Conservation (phyloP, 768 basidiomycete species). For the Amanita rubescens region DNA sequence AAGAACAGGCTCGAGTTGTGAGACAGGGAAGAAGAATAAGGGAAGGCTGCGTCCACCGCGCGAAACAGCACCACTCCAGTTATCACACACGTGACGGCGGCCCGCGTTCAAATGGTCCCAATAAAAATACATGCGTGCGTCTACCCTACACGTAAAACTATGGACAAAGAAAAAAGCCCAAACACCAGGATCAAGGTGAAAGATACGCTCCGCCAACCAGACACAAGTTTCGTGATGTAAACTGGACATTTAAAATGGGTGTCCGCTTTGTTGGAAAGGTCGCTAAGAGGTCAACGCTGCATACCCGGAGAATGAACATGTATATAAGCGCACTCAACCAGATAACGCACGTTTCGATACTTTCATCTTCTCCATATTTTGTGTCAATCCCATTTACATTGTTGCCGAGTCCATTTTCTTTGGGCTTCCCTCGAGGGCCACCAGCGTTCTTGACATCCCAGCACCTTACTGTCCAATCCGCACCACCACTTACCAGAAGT, state of each 20-base stretch:
- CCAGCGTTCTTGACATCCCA: conserved; percentile 91
- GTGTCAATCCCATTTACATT: conserved; percentile 9
- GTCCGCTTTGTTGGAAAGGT: conserved; percentile 97
- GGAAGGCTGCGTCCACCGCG: not conserved
- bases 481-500: conserved; percentile 82
- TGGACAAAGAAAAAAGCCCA: not conserved
- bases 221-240: conserved; percentile 92
- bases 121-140: conserved; percentile 2
- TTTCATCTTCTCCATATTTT: conserved; percentile 47
- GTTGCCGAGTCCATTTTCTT: conserved; percentile 42
- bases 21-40: not conserved
- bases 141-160: not conserved
- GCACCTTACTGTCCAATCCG: conserved; percentile 96
- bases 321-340: not conserved
- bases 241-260: conserved; percentile 86
- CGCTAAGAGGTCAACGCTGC: conserved; percentile 75
- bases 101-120: not conserved
- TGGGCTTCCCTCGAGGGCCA: conserved; percentile 47
- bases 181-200: conserved; percentile 48
- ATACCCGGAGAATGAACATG: conserved; percentile 5
- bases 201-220: conserved; percentile 76
- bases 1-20: not conserved
- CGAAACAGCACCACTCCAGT: not conserved
- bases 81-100: conserved; percentile 4
- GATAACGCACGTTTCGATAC: conserved; percentile 60